phyloP scores from a whole-genome alignment of 495 filamentous ascomycete species.

The Barbatosphaeria neglecta region DNA sequence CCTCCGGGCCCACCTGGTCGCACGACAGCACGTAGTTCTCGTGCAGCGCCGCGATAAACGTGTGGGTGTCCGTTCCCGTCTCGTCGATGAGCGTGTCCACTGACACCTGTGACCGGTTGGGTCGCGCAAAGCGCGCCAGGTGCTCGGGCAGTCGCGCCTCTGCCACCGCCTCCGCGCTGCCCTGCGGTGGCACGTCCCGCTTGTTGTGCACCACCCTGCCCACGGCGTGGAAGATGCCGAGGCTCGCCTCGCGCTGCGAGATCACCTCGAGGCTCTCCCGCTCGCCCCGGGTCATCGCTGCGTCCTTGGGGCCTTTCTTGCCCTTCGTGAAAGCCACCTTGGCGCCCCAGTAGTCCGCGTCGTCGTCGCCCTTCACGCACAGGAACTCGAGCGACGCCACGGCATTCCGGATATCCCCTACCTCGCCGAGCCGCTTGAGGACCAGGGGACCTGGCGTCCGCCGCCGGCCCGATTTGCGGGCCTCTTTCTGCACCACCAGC shows the following conservation, averaged over 20 bases:
- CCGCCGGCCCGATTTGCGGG: slow-evolving; percentile 52
- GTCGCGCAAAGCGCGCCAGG: slow-evolving; percentile 48
- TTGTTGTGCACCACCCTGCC: slow-evolving; percentile 95
- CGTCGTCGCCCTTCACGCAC: slow-evolving; percentile 59
- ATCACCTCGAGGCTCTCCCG: slow-evolving; percentile 59
- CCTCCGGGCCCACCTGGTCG: slow-evolving; percentile 38
- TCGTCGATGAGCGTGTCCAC: slow-evolving; percentile 74
- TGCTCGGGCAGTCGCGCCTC: slow-evolving; percentile 48
- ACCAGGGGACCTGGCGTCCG: slow-evolving; percentile 58
- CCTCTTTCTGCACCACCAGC: slow-evolving; percentile 68
- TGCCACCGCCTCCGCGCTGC: slow-evolving; percentile 15
- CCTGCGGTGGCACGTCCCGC: slow-evolving; percentile 39
- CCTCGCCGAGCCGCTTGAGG: slow-evolving; percentile 62
- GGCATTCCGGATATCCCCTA: slow-evolving; percentile 86
- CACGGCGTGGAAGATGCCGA: slow-evolving; percentile 93
- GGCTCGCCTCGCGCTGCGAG: slow-evolving; percentile 70
- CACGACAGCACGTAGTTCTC: slow-evolving; percentile 90
- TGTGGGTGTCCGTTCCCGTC: slow-evolving; percentile 76
- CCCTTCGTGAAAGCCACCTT: slow-evolving; percentile 49
- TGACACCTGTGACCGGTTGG: slow-evolving; percentile 55
- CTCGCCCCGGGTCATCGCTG: slow-evolving; percentile 59
- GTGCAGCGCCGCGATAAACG: slow-evolving; percentile 84
- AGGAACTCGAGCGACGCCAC: slow-evolving; percentile 83
- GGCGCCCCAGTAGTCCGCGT: slow-evolving; percentile 56
- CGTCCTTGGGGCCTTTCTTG: slow-evolving; percentile 44